Conservation (phyloP, 140 eudicot species). For the Senecio squalidus region DNA sequence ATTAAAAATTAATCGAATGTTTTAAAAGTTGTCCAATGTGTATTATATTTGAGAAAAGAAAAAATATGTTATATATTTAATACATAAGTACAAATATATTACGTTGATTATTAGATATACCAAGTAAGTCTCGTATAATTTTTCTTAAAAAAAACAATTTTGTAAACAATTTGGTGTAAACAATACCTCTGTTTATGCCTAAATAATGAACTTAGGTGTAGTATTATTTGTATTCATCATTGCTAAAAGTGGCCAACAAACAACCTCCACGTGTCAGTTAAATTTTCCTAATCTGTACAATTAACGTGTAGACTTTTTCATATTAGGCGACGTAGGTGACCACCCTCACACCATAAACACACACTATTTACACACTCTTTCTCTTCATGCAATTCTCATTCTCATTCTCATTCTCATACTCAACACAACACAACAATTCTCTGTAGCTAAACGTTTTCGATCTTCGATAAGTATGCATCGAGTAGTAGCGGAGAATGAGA, state of each 20-base stretch:
- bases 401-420: conserved; percentile 3
- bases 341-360: conserved; percentile 36
- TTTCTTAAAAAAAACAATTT: no score
- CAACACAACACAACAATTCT: not conserved
- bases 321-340: conserved; percentile 41
- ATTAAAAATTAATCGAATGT: no score
- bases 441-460: not conserved
- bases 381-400: conserved; percentile 21
- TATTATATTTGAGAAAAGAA: no score
- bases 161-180: no score
- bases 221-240: not conserved
- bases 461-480: conserved; percentile 21
- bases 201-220: not conserved
- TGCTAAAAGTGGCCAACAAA: not conserved
- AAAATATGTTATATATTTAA: no score
- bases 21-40: no score
- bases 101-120: no score
- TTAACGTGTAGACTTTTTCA: conserved; percentile 13
- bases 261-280: conserved; percentile 16
- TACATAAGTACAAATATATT: no score
- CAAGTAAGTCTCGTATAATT: no score
- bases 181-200: no score
- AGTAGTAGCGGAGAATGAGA: conserved; percentile 27
- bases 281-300: not conserved
- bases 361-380: no score